Percentiles rank a stretch among this genome's conserved stretches.
Conservation (phyloP, 805 yeast genomes). For the Saccharomyces kudriavzevii region DNA sequence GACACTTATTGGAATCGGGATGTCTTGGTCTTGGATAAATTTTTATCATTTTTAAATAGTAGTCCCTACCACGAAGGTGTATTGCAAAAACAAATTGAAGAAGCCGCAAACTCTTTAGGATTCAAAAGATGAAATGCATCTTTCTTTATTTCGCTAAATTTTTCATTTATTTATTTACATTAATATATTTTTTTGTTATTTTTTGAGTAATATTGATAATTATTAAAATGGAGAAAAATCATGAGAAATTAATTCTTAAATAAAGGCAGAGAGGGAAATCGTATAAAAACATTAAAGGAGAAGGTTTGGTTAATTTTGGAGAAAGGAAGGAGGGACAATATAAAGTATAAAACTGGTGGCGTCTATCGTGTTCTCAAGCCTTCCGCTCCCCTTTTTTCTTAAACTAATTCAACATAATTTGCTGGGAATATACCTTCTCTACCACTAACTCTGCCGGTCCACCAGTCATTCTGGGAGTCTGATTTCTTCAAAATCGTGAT, state of each 20-base stretch:
- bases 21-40: constrained; percentile 12
- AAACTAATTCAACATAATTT: constrained; percentile 75
- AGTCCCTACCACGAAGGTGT: constrained; percentile 21
- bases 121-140: constrained; percentile 5
- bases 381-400: not conserved
- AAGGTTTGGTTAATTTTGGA: no score
- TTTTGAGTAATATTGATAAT: not conserved
- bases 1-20: constrained; percentile 32
- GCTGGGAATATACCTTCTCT: constrained; percentile 97
- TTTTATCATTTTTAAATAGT: constrained; percentile 16
- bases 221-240: not conserved
- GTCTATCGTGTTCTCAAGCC: not conserved
- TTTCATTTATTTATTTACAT: not conserved
- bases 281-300: no score
- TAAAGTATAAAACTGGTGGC: not conserved
- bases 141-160: not conserved
- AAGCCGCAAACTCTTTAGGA: constrained; percentile 22
- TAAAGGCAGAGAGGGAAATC: not conserved
- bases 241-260: no score
- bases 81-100: constrained; percentile 23
- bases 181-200: not conserved
- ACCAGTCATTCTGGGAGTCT: constrained; percentile 92
- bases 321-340: not conserved
- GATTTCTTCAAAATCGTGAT: constrained; percentile 80
- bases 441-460: constrained; percentile 90